Evolutionary conservation across 805 yeast genomes (phyloP).

Genomic region (Candida krabiensis): DNA sequence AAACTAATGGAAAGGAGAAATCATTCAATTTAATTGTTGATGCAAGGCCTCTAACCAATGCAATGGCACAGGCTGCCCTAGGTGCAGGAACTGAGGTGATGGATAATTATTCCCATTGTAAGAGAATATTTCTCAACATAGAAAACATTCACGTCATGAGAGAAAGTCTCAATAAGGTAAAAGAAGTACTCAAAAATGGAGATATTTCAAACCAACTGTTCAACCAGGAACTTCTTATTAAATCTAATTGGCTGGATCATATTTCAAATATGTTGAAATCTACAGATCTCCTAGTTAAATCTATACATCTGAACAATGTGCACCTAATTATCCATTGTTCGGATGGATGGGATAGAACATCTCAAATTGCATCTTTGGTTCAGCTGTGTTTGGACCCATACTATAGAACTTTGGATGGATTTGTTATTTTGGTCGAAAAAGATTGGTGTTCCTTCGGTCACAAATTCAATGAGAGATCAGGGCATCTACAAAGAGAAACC

Average conservation of each 20-base stretch:
- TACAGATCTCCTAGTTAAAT: conserved; percentile 74
- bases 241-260: conserved; percentile 79
- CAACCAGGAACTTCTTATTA: conserved; percentile 55
- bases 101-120: conserved; percentile 75
- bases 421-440: conserved; percentile 80
- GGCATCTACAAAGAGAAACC: conserved; percentile 62
- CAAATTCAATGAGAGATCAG: conserved; percentile 79
- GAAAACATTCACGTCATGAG: conserved; percentile 96
- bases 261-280: conserved; percentile 68
- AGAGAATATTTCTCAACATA: conserved; percentile 79
- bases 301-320: conserved; percentile 79
- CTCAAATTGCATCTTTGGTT: conserved; percentile 81
- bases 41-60: conserved; percentile 90
- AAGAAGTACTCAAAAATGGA: conserved; percentile 62
- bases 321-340: conserved; percentile 91
- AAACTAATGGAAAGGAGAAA: conserved; percentile 45
- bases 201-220: conserved; percentile 52
- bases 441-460: conserved; percentile 97
- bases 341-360: conserved; percentile 98
- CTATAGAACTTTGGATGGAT: conserved; percentile 85
- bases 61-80: conserved; percentile 92
- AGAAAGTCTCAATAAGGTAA: conserved; percentile 68
- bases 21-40: conserved; percentile 71
- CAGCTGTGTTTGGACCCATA: conserved; percentile 90
- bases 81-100: conserved; percentile 98